Conservation (phyloP, 352 stramenopile genomes). For the Globisporangium cystogenes region DNA sequence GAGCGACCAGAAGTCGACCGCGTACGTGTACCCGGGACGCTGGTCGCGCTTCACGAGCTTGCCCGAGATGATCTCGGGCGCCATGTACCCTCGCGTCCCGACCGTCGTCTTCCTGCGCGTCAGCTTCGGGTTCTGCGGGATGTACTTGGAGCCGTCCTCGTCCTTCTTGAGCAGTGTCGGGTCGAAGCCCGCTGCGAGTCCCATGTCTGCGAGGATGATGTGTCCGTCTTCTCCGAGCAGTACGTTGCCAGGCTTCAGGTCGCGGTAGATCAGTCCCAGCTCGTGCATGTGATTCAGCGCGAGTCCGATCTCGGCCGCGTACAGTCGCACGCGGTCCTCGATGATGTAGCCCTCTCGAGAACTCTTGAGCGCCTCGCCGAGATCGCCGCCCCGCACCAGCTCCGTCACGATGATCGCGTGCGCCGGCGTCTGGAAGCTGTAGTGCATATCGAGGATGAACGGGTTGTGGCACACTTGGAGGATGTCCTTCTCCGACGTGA, state of each 20-base stretch:
- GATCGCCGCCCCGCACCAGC: conserved; percentile 74
- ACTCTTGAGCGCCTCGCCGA: conserved; percentile 69
- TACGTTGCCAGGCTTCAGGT: conserved; percentile 89
- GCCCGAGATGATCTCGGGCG: conserved; percentile 87
- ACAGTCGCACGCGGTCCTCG: conserved; percentile 74
- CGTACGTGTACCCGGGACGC: conserved; percentile 68
- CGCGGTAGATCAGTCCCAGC: conserved; percentile 81
- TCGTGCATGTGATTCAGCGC: conserved; percentile 87
- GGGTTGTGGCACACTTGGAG: conserved; percentile 85
- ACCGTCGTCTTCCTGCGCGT: conserved; percentile 79
- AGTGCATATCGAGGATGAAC: conserved; percentile 89
- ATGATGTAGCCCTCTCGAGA: conserved; percentile 66
- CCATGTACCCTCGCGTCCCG: conserved; percentile 88
- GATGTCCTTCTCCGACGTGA: conserved; percentile 88
- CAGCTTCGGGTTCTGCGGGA: conserved; percentile 46
- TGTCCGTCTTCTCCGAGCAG: conserved; percentile 86
- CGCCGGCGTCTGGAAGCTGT: conserved; percentile 84
- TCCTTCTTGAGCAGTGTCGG: conserved; percentile 45
- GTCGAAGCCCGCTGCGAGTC: conserved; percentile 65
- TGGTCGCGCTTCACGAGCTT: conserved; percentile 79
- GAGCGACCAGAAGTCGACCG: conserved; percentile 81
- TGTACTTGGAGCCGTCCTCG: conserved; percentile 42
- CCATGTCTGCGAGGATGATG: conserved; percentile 88
- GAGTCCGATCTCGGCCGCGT: conserved; percentile 81
- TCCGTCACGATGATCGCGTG: conserved; percentile 88